Evolutionary conservation across 495 filamentous ascomycete species (phyloP).

Genomic region (Penicillium paxilli): DNA sequence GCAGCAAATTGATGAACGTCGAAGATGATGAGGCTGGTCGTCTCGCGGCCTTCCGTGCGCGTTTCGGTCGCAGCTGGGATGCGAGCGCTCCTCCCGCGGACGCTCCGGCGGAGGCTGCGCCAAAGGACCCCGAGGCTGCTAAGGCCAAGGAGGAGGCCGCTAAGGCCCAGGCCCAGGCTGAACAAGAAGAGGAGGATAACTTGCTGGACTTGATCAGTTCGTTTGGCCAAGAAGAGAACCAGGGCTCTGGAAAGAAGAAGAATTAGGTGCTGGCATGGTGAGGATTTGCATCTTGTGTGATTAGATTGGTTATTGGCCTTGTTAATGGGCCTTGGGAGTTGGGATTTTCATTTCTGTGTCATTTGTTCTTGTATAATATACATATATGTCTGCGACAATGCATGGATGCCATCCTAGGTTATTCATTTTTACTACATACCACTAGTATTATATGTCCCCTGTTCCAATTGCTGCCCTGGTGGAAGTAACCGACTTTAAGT

Average conservation of each 20-base stretch:
- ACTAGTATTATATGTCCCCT: too few relatives aligned
- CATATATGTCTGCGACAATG: slow-evolving; percentile 17
- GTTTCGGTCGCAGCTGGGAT: slow-evolving; percentile 86
- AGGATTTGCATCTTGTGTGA: not conserved
- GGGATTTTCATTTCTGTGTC: slow-evolving; percentile 16
- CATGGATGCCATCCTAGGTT: slow-evolving; percentile 4
- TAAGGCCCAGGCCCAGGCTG: slow-evolving; percentile 30
- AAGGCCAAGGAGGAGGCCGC: slow-evolving; percentile 33
- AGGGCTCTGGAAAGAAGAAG: slow-evolving; percentile 35
- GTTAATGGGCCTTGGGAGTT: slow-evolving; percentile 21
- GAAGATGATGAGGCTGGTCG: slow-evolving; percentile 96
- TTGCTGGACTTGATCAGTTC: slow-evolving; percentile 70
- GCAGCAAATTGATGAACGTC: slow-evolving; percentile 74
- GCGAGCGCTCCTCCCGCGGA: slow-evolving; percentile 39
- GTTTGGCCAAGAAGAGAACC: slow-evolving; percentile 50
- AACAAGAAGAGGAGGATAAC: slow-evolving; percentile 54
- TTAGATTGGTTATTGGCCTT: not conserved
- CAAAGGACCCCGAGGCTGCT: slow-evolving; percentile 25
- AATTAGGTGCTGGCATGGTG: slow-evolving; percentile 1
- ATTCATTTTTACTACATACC: not conserved
- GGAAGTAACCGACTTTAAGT: too few relatives aligned
- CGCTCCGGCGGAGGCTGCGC: slow-evolving; percentile 9
- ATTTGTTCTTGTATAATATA: slow-evolving; percentile 30
- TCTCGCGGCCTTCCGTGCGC: slow-evolving; percentile 77
- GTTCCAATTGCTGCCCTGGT: too few relatives aligned